Conservation (phyloP, 1,139 yeast species). For the Hansenula lynferdii region DNA sequence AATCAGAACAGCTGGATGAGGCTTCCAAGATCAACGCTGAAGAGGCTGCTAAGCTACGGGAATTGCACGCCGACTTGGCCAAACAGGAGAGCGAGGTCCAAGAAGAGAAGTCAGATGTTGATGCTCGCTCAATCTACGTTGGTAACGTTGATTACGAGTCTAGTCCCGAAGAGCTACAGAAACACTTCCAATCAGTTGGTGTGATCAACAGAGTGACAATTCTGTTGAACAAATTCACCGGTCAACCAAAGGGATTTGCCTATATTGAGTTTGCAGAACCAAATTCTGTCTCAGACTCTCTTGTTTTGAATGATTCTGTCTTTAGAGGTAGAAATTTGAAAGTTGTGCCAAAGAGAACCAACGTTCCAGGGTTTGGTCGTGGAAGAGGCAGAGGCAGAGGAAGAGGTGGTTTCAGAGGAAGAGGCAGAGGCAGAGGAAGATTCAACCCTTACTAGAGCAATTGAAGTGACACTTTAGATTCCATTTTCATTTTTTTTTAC, state of each 20-base stretch:
- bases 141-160: slow-evolving; percentile 84
- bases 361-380: slow-evolving; percentile 61
- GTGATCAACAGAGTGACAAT: slow-evolving; percentile 82
- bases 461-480: too few species aligned
- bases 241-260: slow-evolving; percentile 84
- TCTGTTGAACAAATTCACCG: slow-evolving; percentile 62
- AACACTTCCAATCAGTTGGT: slow-evolving; percentile 72
- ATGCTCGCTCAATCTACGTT: slow-evolving; percentile 77
- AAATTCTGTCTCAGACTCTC: slow-evolving; percentile 58
- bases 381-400: slow-evolving; percentile 46
- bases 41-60: slow-evolving; percentile 49
- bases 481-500: too few species aligned
- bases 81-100: slow-evolving; percentile 36
- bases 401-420: slow-evolving; percentile 27
- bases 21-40: slow-evolving; percentile 35
- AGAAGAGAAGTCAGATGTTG: slow-evolving; percentile 55
- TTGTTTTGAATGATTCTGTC: slow-evolving; percentile 58
- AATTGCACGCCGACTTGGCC: slow-evolving; percentile 45
- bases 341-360: slow-evolving; percentile 75
- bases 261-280: slow-evolving; percentile 74
- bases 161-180: slow-evolving; percentile 77
- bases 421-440: slow-evolving; percentile 29
- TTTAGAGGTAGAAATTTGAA: slow-evolving; percentile 68
- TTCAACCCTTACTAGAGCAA: slow-evolving; percentile 29
- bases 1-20: not conserved